Base-by-base conservation (phyloP, 345 rosid species). In the Psidium friedrichsthalianum region DNA sequence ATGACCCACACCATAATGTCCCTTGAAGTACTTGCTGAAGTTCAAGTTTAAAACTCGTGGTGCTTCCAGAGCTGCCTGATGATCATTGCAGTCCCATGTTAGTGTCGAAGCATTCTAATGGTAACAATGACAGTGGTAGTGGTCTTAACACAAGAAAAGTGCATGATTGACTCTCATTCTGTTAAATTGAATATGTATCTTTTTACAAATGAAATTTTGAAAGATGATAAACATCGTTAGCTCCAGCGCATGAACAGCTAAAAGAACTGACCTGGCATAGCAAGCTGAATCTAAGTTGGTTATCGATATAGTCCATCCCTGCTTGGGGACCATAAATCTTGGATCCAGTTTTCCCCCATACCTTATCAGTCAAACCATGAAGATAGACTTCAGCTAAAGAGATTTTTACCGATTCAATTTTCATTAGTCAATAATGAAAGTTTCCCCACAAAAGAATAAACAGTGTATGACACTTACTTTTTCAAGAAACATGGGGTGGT, bases 21-120 rank as follows among this genome's bases (percentile, higher is more conserved):
- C 98, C 24, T 98, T 94, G 92, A 95, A 95, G 89, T 91, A 53
- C 57, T 90, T 83, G 88, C 86, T 92, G 91, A 88, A 89, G 88
- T 86, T 91, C 86, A 95, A 89, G 76, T 93, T 95, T 85, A 97
- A 90, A 90, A 97, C 92, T 85, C 92, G 92, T 3, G 98, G 98
- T 83, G 98, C 99, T 90, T 93, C 96, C 22, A 97, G 91, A 86
- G 99, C 98, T 88, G 98, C 99, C 98, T 96, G 89, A 69, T 18
- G 25, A 69, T 69, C 47, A 69, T 69, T 36, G 47, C 47, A 69
- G 47, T 36, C 47, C 80, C 80, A 69, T 20, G 25, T 36, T 36
- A 69, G 47, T 4, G 47, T 69, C 47, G 84, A 90, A 88, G 76
- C 47, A 56, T 61, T 36, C 83, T 49, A 84, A 84, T 69, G 47